Evolutionary conservation across 2,329 filamentous ascomycete species (phyloP).

Genomic region (Alternaria ventricosa): DNA sequence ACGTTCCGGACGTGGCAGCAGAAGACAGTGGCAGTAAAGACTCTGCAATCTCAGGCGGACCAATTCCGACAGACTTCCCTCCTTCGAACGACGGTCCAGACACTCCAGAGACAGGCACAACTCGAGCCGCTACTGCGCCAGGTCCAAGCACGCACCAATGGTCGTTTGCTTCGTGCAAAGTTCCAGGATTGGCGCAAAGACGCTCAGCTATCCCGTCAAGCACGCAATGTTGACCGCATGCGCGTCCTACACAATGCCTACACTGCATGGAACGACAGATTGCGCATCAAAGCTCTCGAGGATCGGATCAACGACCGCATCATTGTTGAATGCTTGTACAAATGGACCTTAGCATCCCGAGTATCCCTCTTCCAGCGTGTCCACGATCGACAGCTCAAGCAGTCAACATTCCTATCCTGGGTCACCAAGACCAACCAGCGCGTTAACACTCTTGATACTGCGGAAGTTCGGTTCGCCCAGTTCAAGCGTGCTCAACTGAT

Average conservation of each 20-base stretch:
- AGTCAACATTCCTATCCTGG: constrained; percentile 38
- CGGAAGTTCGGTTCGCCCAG: constrained; percentile 38
- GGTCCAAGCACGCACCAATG: constrained; percentile 53
- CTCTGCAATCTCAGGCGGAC: constrained; percentile 46
- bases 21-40: constrained; percentile 23
- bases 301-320: constrained; percentile 63
- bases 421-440: constrained; percentile 35
- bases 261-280: constrained; percentile 67
- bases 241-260: constrained; percentile 64
- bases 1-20: constrained; percentile 33
- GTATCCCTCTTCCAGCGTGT: constrained; percentile 50
- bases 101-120: constrained; percentile 48
- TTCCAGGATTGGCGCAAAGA: constrained; percentile 60
- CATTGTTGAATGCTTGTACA: constrained; percentile 63
- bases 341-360: constrained; percentile 63
- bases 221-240: constrained; percentile 57
- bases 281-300: constrained; percentile 61
- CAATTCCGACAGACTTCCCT: constrained; percentile 37
- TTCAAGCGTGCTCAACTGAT: constrained; percentile 41
- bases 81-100: constrained; percentile 28
- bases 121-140: constrained; percentile 53
- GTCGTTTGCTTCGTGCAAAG: constrained; percentile 54
- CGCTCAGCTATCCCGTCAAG: constrained; percentile 52
- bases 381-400: constrained; percentile 39
- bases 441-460: constrained; percentile 34